Evolutionary conservation across 2,329 filamentous ascomycete species (phyloP).

Genomic region (Aspergillus jensenii): DNA sequence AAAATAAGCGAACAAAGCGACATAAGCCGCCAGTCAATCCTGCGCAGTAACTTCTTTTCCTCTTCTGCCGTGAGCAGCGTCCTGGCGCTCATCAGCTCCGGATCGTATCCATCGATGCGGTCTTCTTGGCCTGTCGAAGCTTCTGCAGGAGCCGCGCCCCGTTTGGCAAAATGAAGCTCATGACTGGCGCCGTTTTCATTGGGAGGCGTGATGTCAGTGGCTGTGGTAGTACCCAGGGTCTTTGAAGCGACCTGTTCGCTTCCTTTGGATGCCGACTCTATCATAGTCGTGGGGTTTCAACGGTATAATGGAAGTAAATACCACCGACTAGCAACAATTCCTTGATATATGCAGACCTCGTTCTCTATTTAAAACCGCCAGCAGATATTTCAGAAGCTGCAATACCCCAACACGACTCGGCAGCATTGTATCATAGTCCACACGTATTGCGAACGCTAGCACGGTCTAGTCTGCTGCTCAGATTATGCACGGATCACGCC

Average conservation of each 20-base stretch:
- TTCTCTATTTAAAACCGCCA: not conserved
- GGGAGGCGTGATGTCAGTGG: not conserved
- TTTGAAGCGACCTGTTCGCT: not conserved
- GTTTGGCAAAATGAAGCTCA: slow-evolving; percentile 20
- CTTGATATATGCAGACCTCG: not conserved
- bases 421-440: not conserved
- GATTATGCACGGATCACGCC: not conserved
- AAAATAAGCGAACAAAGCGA: slow-evolving; percentile 38
- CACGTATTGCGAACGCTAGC: not conserved
- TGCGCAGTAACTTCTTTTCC: slow-evolving; percentile 46
- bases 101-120: slow-evolving; percentile 29
- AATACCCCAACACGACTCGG: not conserved
- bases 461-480: not conserved
- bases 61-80: slow-evolving; percentile 40
- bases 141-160: slow-evolving; percentile 18
- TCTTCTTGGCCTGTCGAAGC: slow-evolving; percentile 13
- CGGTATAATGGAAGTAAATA: not conserved
- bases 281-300: not conserved
- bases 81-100: slow-evolving; percentile 31
- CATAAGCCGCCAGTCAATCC: slow-evolving; percentile 47
- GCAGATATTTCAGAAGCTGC: not conserved
- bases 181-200: not conserved
- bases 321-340: not conserved
- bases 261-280: not conserved
- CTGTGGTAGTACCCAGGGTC: not conserved